Evolutionary conservation across 305 asterid species (phyloP), one percentile per base, ranked within the genome.

Genomic region (Fraxinus paxiana): DNA sequence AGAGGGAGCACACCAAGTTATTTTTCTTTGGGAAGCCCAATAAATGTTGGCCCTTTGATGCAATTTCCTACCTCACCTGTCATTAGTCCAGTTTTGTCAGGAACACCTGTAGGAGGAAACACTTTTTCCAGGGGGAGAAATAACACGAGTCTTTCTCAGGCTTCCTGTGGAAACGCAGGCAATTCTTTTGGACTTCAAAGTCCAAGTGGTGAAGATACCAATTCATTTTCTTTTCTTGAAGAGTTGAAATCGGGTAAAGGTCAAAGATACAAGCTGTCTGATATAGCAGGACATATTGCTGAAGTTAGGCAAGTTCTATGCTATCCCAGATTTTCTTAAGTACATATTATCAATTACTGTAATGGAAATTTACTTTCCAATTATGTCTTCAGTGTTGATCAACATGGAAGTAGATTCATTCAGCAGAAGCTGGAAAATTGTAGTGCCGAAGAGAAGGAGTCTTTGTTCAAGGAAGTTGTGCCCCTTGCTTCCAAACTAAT

Each of bases 391-490:
- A 94, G 98, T 80, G 86, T 89, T 65, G 98, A 94, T 85, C 98
- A 94, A 84, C 96, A 92, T 75, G 98, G 98, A 79, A 94, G 98
- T 88, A 88, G 98, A 79, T 94, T 94, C 84, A 94, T 94, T 80
- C 98, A 94, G 79, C 97, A 92, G 93, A 91, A 88, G 89, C 84
- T 94, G 89, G 95, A 91, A 84, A 90, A 77, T 20, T 94, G 97
- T 84, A 90, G 88, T 69, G 77, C 73, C 78, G 98, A 90, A 83
- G 97, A 92, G 90, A 94, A 90, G 87, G 89, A 84, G 30, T 87
- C 92, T 46, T 92, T 94, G 54, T 88, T 92, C 67, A 83, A 85
- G 83, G 97, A 94, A 87, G 92, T 94, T 79, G 85, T 89, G 73
- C 95, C 93, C 28, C 92, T 87, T 88, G 95, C 97, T 82, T 83